Conservation (phyloP, 75 land plant genomes). For the Sequoia sempervirens region DNA sequence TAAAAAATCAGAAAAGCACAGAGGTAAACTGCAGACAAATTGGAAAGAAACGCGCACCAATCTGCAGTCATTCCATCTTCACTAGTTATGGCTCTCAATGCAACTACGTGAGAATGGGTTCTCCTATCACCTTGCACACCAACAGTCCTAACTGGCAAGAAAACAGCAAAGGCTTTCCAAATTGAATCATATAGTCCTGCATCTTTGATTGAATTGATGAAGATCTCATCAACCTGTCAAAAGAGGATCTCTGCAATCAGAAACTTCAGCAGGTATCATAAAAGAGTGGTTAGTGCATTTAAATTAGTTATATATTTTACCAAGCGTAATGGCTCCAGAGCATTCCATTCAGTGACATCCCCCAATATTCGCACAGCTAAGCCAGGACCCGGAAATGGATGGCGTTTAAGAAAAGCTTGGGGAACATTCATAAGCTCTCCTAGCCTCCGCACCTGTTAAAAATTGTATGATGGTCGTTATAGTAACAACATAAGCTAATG, state of each 20-base stretch:
- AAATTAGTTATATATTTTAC: constrained; percentile 24
- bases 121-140: constrained; percentile 98
- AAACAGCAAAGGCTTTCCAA: constrained; percentile 96
- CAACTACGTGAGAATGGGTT: constrained; percentile 76
- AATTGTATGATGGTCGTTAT: background rate
- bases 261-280: background rate
- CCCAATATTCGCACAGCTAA: constrained; percentile 85
- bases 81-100: constrained; percentile 89
- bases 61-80: constrained; percentile 93
- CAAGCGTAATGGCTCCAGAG: constrained; percentile 73
- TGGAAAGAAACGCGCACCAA: constrained; percentile 31
- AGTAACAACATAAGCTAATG: background rate
- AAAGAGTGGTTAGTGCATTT: background rate
- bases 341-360: constrained; percentile 84
- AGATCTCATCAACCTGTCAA: constrained; percentile 88
- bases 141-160: constrained; percentile 68
- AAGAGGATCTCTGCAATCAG: background rate
- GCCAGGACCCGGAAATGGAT: constrained; percentile 98
- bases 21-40: background rate
- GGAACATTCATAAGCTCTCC: constrained; percentile 81
- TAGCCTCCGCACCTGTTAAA: constrained; percentile 66
- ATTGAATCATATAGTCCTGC: constrained; percentile 89
- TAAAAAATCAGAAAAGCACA: background rate
- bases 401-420: constrained; percentile 68
- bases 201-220: constrained; percentile 78